Evolutionary conservation across 768 basidiomycete species (phyloP).

Genomic region (Leucosporidium scottii): DNA sequence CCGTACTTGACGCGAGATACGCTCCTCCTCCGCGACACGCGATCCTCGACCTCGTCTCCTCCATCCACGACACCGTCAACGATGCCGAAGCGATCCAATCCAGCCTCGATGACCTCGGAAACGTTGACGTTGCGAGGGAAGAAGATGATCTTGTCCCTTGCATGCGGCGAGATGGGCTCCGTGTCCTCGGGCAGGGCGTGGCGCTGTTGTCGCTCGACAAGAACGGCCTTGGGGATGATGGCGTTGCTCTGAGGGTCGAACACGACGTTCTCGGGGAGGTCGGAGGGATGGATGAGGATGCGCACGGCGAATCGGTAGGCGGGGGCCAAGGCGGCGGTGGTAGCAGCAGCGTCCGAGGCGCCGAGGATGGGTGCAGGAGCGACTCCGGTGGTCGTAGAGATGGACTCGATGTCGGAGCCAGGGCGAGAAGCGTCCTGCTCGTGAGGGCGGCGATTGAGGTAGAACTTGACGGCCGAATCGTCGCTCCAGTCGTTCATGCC

Average conservation of each 20-base stretch:
- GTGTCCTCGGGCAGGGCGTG: conserved; percentile 42
- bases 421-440: conserved; percentile 6
- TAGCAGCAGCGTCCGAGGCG: conserved; percentile 76
- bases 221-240: conserved; percentile 74
- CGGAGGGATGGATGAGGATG: conserved; percentile 75
- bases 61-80: conserved; percentile 96
- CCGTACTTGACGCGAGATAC: conserved; percentile 71
- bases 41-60: conserved; percentile 95
- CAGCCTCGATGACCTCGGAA: conserved; percentile 89
- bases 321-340: conserved; percentile 62
- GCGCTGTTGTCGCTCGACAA: conserved; percentile 53
- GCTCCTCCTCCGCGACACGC: conserved; percentile 71
- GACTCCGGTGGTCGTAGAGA: conserved; percentile 3
- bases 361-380: background rate
- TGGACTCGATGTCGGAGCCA: background rate
- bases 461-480: conserved; percentile 94
- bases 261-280: conserved; percentile 87
- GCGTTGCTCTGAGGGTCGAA: conserved; percentile 91
- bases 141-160: conserved; percentile 72
- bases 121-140: conserved; percentile 94
- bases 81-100: conserved; percentile 88
- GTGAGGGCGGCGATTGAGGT: conserved; percentile 60
- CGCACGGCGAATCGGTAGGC: conserved; percentile 79
- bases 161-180: conserved; percentile 45
- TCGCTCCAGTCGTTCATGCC: conserved; percentile 98